A percentile compares a stretch with the other conserved stretches of the same genome.
phyloP scores from a whole-genome alignment of 441 rosid genomes.

The Bruguiera hainesii region DNA sequence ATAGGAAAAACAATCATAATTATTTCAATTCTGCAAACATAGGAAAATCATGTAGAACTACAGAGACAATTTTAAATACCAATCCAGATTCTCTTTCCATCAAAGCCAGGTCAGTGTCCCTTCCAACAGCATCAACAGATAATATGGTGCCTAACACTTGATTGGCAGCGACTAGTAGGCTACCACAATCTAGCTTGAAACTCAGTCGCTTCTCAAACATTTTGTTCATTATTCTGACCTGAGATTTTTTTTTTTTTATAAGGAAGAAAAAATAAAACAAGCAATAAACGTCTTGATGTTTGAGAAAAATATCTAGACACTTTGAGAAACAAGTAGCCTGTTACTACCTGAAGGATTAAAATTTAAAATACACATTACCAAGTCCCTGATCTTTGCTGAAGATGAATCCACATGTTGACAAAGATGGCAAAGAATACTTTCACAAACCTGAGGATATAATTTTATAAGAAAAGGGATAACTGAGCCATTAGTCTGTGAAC shows the following conservation, averaged over 20 bases:
- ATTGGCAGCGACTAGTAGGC: constrained; percentile 53
- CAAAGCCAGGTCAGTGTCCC: constrained; percentile 27
- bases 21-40: background rate
- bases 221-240: constrained; percentile 61
- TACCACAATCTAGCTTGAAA: constrained; percentile 66
- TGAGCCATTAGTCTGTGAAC: constrained; percentile 22
- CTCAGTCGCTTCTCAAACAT: constrained; percentile 48
- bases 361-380: constrained; percentile 48
- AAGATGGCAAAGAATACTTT: constrained; percentile 52
- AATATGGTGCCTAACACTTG: constrained; percentile 47
- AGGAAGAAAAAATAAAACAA: constrained; percentile 7
- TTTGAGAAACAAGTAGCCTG: constrained; percentile 9
- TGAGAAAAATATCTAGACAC: constrained; percentile 13
- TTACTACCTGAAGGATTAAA: background rate
- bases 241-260: background rate
- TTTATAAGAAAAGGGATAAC: constrained; percentile 18
- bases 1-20: background rate
- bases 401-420: constrained; percentile 63
- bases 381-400: constrained; percentile 44
- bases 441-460: constrained; percentile 55
- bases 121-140: constrained; percentile 32
- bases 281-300: constrained; percentile 14
- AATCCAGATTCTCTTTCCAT: constrained; percentile 48
- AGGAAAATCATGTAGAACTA: constrained; percentile 4
- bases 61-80: constrained; percentile 35